Base-by-base conservation (phyloP, 2,329 filamentous ascomycete species). In the Scortechinia acanthostroma region DNA sequence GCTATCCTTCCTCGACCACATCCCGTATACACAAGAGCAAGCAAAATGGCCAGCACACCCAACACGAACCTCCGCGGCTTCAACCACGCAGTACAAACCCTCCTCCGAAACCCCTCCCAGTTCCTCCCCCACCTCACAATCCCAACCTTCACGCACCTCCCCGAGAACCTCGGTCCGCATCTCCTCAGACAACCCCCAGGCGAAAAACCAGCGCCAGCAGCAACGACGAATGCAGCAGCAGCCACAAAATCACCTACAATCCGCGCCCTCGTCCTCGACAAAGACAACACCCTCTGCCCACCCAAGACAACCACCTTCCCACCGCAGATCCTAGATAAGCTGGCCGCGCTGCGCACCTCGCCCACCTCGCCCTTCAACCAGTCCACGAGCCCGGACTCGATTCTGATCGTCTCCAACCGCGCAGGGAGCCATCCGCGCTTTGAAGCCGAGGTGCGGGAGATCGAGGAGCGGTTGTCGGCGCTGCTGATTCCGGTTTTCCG, bases 241-340 rank as follows among this genome's bases (percentile, higher is more conserved):
- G 20, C 35, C 6, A 13, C 35, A 6, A 10, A 19, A 6, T 13
- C 35, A 40, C 35, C 35, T 6, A 19, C 17, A 40, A 40, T 40
- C 35, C 35, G 35, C 35, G 35, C 35, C 35, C 35, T 40, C 14
- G 35, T 40, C 35, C 35, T 40, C 17, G 35, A 40, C 35, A 40
- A 40, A 40, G 35, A 40, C 35, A 40, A 40, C 17, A 40, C 35
- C 35, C 35, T 40, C 17, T 40, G 35, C 35, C 10, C 35, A 13
- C 10, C 35, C 6, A 40, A 40, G 20, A 13, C 35, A 40, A 40
- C 35, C 6, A 40, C 35, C 35, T 40, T 40, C 35, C 35, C 35
- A 6, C 17, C 35, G 13, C 10, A 40, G 6, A 40, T 40, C 35
- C 35, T 40, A 13, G 6, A 13, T 6, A 40, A 40, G 20, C 35